Base-by-base conservation (phyloP, 441 rosid species). In the Theobroma grandiflorum region DNA sequence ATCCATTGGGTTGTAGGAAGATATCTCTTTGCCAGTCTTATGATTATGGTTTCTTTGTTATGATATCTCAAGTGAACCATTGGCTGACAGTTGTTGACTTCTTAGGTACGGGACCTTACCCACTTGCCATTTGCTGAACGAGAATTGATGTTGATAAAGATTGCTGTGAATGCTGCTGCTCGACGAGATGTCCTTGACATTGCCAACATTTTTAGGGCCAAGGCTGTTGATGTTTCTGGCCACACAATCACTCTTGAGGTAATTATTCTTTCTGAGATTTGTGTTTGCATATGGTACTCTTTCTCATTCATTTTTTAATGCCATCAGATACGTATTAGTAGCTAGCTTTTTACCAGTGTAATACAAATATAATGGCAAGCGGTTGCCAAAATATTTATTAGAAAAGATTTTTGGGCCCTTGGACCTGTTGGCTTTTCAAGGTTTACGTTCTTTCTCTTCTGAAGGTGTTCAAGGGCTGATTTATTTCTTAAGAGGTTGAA, bases 231-330 rank as follows among this genome's bases (percentile, higher is more conserved):
- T 77, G 94, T 92, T 55, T 92, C 94, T 26, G 94, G 88, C 83
- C 96, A 91, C 75, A 92, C 96, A 68, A 88, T 92, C 69, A 89
- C 96, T 43, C 88, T 92, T 50, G 92, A 91, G 93, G 96, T 91
- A 77, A 82, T 66, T 37, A 37, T 64, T 12, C 47, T 37, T 16
- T 37, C 40, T 33, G 26, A 16, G 26, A 64, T 37, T 37, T 37
- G 69, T 16, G 26, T 64, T 37, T 63, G 43, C 20, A 35, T 15
- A 63, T 63, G 16, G 9, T 35, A 15, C 37, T 35, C 35, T 63
- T 35, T 63, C 43, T 35, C 35, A 15, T 14, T 4, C 12, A 64
- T 37, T 64, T 63, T 64, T 64, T 18, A 8, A 16, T 15, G 22
- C 22, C 47, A 37, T 64, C 43, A 64, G 2, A 15, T 64, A 37